Evolutionary conservation across 306 rosid genomes (phyloP).

Genomic region (Prunus dulcis): DNA sequence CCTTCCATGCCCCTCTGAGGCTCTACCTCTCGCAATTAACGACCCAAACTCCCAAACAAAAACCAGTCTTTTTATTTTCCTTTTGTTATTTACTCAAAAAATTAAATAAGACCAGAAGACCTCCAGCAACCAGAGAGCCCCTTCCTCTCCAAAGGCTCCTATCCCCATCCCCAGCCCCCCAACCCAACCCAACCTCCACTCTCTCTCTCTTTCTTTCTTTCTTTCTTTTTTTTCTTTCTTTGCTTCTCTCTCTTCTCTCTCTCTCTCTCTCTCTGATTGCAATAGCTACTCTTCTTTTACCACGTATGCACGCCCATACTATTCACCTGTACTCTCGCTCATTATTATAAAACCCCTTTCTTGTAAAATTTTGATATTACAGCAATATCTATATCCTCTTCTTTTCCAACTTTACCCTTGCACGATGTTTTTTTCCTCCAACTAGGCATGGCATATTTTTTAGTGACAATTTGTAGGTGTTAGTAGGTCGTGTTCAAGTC

Average conservation of each 20-base stretch:
- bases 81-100: not conserved
- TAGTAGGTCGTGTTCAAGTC: no score
- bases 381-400: not conserved
- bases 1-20: conserved; percentile 58
- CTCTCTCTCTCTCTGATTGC: conserved; percentile 4
- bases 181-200: conserved; percentile 18
- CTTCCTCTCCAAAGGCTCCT: not conserved
- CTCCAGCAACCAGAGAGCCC: not conserved
- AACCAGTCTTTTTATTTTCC: conserved; percentile 4
- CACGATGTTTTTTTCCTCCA: not conserved
- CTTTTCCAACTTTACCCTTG: not conserved
- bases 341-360: not conserved
- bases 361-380: not conserved
- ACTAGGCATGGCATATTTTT: not conserved
- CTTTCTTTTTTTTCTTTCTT: not conserved
- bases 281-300: conserved; percentile 17
- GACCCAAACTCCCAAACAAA: not conserved
- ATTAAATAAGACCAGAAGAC: not conserved
- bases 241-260: not conserved
- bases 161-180: not conserved
- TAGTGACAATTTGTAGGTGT: no score
- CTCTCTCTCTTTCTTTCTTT: not conserved
- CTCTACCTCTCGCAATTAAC: not conserved
- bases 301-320: conserved; percentile 30
- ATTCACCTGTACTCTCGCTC: conserved; percentile 1